Base-by-base conservation (phyloP, 1,284 basidiomycete species). In the Sporisorium sorghi region DNA sequence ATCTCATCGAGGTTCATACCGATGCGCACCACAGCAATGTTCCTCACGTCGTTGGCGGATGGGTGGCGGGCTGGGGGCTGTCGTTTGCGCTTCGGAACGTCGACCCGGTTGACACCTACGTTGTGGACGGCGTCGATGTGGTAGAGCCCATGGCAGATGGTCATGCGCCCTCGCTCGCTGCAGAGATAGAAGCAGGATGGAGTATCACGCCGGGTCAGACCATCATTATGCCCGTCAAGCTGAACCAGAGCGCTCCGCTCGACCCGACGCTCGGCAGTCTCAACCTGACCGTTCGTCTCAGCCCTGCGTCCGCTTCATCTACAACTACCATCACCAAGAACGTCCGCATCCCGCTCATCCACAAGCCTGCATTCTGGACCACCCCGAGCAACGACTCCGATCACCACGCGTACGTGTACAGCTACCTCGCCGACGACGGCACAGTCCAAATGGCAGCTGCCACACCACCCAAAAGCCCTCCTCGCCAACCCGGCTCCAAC, bases 391-490 rank as follows among this genome's bases (percentile, higher is more conserved):
- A 30, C 39, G 60, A 65, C 9, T 26, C 58, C 1, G 61, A 61
- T 43, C 60, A 57, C 44, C 42, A 61, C 15, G 53, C 59, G 0
- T 72, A 64, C 51, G 59, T 58, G 46, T 64, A 51, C 48, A 71
- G 61, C 63, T 61, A 74, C 15, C 61, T 65, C 3, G 61, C 61
- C 10, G 24, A 53, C 15, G 54, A 68, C 15, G 23, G 48, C 1
- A 51, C 67, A 0, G 58, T 59, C 1, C 61, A 71, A 28, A 24
- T 56, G 23, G 53, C 53, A 3, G 66, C 58, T 2, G 66, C 50
- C 81, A 58, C 86, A 2, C 68, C 68, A 1, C 68, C 68, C 1
- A 64, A 53, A 19, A 48, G 49, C n/a, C n/a, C n/a, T n/a, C n/a
- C n/a, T n/a, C 23, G 21, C 42, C 0, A 32, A 23, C n/a, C 9